phyloP scores from a whole-genome alignment of 2,329 filamentous ascomycete species.

The Colletotrichum tanaceti region DNA sequence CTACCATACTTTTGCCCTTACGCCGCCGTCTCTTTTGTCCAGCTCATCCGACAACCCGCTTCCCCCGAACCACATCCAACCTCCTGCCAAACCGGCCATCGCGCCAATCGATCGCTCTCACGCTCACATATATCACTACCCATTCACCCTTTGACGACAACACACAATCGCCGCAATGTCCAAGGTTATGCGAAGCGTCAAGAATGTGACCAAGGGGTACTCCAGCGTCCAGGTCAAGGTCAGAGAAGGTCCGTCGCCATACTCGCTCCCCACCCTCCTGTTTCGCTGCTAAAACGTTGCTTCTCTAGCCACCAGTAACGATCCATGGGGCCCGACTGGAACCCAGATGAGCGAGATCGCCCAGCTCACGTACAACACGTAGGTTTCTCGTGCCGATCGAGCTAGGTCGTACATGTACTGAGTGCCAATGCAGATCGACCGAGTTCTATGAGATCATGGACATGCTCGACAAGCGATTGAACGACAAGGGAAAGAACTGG shows the following conservation, averaged over 20 bases:
- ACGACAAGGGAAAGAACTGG: conserved; percentile 99
- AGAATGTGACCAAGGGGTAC: conserved; percentile 99
- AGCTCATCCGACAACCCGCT: conserved; percentile 20
- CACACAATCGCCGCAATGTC: conserved; percentile 73
- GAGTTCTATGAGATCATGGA: conserved; percentile 99
- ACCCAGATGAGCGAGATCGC: conserved; percentile 99
- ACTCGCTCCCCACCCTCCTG: neutral
- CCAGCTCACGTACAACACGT: conserved; percentile 98
- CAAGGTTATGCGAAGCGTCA: conserved; percentile 95
- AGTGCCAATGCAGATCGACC: conserved; percentile 72
- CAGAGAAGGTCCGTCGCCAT: conserved; percentile 80
- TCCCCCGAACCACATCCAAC: conserved; percentile 20
- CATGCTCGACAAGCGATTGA: conserved; percentile 98
- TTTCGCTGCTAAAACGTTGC: conserved; percentile 45
- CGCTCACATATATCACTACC: neutral
- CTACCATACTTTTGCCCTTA: neutral
- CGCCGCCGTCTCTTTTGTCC: conserved; percentile 15
- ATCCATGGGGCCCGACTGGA: conserved; percentile 97
- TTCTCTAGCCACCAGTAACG: conserved; percentile 91
- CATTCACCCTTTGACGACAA: conserved; percentile 2
- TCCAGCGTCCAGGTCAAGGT: conserved; percentile 97
- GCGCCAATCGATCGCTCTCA: neutral
- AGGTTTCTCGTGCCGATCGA: conserved; percentile 53
- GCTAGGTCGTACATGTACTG: conserved; percentile 12
- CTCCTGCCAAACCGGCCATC: conserved; percentile 7